Percentiles rank a stretch among this genome's conserved stretches.
Evolutionary conservation across 805 yeast species (phyloP).

Genomic region (Lipomyces lipofer): DNA sequence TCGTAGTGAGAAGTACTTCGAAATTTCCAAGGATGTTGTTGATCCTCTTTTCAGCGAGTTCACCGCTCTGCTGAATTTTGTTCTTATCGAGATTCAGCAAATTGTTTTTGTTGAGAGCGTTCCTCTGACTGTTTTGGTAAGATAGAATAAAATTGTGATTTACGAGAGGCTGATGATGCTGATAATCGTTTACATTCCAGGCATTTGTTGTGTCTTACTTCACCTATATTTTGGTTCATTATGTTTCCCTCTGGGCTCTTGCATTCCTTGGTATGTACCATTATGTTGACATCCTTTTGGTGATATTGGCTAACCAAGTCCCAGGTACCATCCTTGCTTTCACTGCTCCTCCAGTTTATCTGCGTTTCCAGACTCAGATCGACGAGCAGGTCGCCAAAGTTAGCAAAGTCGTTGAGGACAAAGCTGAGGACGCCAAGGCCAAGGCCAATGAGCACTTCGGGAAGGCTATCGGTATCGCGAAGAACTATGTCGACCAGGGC

Average conservation of each 20-base stretch:
- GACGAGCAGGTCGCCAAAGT: constrained; percentile 47
- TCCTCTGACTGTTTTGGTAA: constrained; percentile 8
- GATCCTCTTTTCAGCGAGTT: constrained; percentile 23
- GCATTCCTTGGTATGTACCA: constrained; percentile 11
- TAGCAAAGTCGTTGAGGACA: constrained; percentile 34
- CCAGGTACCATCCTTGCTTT: constrained; percentile 61
- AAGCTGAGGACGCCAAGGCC: constrained; percentile 26
- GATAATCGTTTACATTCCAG: background rate
- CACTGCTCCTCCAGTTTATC: constrained; percentile 73
- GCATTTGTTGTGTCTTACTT: constrained; percentile 24
- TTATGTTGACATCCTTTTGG: background rate
- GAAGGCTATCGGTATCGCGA: constrained; percentile 6
- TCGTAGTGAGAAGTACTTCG: constrained; percentile 14
- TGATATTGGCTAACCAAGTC: constrained; percentile 33
- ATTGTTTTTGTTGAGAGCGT: constrained; percentile 26
- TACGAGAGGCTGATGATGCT: background rate
- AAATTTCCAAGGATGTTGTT: constrained; percentile 17
- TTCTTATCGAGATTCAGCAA: constrained; percentile 24
- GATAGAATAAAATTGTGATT: background rate
- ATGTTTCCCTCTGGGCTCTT: constrained; percentile 24
- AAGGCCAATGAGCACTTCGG: constrained; percentile 15
- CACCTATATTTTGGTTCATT: constrained; percentile 15
- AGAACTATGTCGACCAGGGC: constrained; percentile 12
- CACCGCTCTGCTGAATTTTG: constrained; percentile 17
- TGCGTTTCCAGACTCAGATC: constrained; percentile 72